Percentiles rank a stretch among this genome's conserved stretches.
Conservation (phyloP, 1,139 yeast species). For the Hansenula sp. region DNA sequence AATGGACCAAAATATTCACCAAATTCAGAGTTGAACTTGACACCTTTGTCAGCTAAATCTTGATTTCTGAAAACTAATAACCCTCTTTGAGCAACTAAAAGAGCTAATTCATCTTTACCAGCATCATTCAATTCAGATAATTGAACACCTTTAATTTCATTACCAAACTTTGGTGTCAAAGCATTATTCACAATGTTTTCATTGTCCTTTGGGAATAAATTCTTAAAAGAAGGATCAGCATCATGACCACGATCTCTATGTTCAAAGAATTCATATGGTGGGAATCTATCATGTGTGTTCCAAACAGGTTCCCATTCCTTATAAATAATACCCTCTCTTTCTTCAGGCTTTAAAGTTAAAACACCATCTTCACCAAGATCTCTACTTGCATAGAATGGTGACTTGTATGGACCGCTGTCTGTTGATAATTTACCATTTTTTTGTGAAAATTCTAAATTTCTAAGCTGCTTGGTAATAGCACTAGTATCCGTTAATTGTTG, state of each 20-base stretch:
- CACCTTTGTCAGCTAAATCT: slow-evolving; percentile 53
- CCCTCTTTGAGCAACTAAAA: slow-evolving; percentile 57
- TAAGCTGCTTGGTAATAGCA: not conserved
- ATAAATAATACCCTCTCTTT: not conserved
- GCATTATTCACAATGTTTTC: not conserved
- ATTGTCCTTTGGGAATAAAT: slow-evolving; percentile 35
- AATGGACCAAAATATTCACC: slow-evolving; percentile 63
- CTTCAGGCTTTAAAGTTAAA: not conserved
- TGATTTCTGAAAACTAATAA: slow-evolving; percentile 61
- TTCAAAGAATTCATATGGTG: slow-evolving; percentile 40
- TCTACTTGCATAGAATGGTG: slow-evolving; percentile 1
- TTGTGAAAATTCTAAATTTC: not conserved
- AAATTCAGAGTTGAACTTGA: slow-evolving; percentile 43
- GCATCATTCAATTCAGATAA: slow-evolving; percentile 44
- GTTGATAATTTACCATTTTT: too few relatives aligned
- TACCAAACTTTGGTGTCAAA: slow-evolving; percentile 52
- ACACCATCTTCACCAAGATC: not conserved
- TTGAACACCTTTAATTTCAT: slow-evolving; percentile 54
- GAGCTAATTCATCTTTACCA: slow-evolving; percentile 61
- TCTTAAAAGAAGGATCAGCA: slow-evolving; percentile 48
- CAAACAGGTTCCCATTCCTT: slow-evolving; percentile 39
- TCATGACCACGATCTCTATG: slow-evolving; percentile 46
- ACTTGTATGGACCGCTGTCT: not conserved
- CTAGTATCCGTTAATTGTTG: not conserved
- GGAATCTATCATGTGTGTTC: slow-evolving; percentile 32